These are phyloP conservation scores for Leccinum barrowsii DNA, from an alignment of 768 basidiomycete genomes.

Conservation along the genomic window DNA sequence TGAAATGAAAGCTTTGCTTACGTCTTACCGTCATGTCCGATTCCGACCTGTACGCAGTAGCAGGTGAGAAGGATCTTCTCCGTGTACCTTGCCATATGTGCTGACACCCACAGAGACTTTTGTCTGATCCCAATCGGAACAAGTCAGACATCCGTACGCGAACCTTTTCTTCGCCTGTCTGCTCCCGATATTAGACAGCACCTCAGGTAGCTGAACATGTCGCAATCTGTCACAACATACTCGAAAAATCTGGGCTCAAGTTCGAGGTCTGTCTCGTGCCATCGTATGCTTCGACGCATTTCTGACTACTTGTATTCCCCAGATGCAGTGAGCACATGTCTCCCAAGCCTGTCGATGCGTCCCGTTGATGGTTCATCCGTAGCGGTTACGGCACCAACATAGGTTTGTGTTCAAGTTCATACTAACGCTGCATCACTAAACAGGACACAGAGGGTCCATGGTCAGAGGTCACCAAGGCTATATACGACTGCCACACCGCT, in stretches of 20 bases:
- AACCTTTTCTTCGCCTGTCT: background rate
- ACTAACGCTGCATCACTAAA: background rate
- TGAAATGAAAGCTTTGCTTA: background rate
- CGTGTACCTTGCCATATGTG: background rate
- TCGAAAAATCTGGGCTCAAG: constrained; percentile 78
- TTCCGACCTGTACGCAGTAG: constrained; percentile 62
- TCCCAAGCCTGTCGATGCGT: constrained; percentile 32
- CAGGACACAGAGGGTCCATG: constrained; percentile 68
- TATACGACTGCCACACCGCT: constrained; percentile 87
- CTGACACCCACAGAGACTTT: constrained; percentile 53
- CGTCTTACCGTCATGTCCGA: constrained; percentile 6
- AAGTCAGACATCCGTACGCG: constrained; percentile 61
- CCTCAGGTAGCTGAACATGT: constrained; percentile 70
- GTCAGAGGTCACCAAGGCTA: constrained; percentile 78
- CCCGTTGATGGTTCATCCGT: constrained; percentile 6
- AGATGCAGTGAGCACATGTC: constrained; percentile 38
- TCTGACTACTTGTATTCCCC: background rate
- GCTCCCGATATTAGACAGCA: background rate
- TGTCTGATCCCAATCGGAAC: constrained; percentile 88
- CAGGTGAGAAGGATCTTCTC: constrained; percentile 42
- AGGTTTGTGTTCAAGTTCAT: constrained; percentile 38
- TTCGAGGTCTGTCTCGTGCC: constrained; percentile 57
- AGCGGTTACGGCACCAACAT: constrained; percentile 93
- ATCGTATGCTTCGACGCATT: background rate
- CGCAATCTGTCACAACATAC: constrained; percentile 77